These are phyloP conservation scores for Cordyceps javanica DNA, from an alignment of 2,329 filamentous ascomycete genomes.

Conservation along the genomic window DNA sequence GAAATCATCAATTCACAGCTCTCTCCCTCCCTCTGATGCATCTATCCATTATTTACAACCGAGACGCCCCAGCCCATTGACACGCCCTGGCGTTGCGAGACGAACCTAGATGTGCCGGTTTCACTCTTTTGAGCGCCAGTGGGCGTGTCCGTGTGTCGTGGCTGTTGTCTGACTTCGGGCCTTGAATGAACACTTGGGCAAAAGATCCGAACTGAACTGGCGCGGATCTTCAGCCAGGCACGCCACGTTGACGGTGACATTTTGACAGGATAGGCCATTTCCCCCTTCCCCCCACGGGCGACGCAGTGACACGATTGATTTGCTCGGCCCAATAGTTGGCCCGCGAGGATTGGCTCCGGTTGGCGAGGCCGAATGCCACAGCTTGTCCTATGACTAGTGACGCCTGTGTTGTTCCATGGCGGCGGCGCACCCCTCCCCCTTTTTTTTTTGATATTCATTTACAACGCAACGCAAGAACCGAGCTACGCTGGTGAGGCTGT, in stretches of 20 bases:
- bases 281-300: too few species aligned
- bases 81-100: neutral
- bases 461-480: too few species aligned
- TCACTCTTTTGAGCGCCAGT: neutral
- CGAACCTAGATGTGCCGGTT: neutral
- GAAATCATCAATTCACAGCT: neutral
- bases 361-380: too few species aligned
- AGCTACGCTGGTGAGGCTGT: neutral
- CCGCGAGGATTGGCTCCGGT: too few species aligned
- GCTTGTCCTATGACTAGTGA: neutral
- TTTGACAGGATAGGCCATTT: neutral
- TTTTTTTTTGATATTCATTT: too few species aligned
- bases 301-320: neutral
- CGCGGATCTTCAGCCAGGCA: neutral
- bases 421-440: neutral
- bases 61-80: neutral
- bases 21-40: neutral
- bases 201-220: neutral
- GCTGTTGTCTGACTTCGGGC: neutral
- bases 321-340: slow-evolving; percentile 4
- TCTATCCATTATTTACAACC: neutral
- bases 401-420: neutral
- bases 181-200: neutral
- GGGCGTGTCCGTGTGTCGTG: neutral
- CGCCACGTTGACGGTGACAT: neutral